Conservation (phyloP, 768 basidiomycete genomes). For the Boletellus ananiceps region DNA sequence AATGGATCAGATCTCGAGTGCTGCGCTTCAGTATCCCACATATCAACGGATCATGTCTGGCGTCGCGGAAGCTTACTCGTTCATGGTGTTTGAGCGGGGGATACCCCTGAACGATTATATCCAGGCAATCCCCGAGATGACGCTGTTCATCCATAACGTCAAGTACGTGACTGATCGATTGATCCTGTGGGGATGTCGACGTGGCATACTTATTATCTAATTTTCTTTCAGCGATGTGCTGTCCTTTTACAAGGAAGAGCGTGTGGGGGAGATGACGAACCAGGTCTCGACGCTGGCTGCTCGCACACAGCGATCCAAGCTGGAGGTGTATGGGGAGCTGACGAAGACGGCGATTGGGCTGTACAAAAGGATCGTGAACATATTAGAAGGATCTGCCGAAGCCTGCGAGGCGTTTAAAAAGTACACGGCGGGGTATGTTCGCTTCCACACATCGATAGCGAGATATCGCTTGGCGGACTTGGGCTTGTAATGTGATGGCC, state of each 20-base stretch:
- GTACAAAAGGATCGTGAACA: slow-evolving; percentile 23
- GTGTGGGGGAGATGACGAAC: slow-evolving; percentile 32
- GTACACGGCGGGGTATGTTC: slow-evolving; percentile 23
- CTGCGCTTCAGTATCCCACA: slow-evolving; percentile 25
- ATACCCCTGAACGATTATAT: slow-evolving; percentile 32
- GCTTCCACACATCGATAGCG: slow-evolving; percentile 24
- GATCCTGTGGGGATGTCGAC: not conserved
- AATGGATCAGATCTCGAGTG: slow-evolving; percentile 22
- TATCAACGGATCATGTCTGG: slow-evolving; percentile 32
- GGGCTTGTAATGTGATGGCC: slow-evolving; percentile 1
- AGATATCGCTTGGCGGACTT: slow-evolving; percentile 27
- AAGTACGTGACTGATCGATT: slow-evolving; percentile 30
- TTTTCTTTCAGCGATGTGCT: slow-evolving; percentile 33
- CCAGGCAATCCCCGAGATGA: slow-evolving; percentile 38
- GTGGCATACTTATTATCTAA: not conserved
- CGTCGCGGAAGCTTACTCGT: slow-evolving; percentile 31
- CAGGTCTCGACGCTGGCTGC: slow-evolving; percentile 32
- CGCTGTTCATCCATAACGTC: slow-evolving; percentile 29
- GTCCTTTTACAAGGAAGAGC: slow-evolving; percentile 42
- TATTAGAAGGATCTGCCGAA: slow-evolving; percentile 14
- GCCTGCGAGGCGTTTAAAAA: slow-evolving; percentile 18
- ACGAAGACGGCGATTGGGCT: slow-evolving; percentile 24
- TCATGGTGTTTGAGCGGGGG: slow-evolving; percentile 34
- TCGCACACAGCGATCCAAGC: slow-evolving; percentile 21
- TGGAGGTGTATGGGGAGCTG: slow-evolving; percentile 23